Evolutionary conservation across 2,329 filamentous ascomycete species (phyloP), one percentile per base, ranked within the genome.

Genomic region (Lachnellula willkommii): DNA sequence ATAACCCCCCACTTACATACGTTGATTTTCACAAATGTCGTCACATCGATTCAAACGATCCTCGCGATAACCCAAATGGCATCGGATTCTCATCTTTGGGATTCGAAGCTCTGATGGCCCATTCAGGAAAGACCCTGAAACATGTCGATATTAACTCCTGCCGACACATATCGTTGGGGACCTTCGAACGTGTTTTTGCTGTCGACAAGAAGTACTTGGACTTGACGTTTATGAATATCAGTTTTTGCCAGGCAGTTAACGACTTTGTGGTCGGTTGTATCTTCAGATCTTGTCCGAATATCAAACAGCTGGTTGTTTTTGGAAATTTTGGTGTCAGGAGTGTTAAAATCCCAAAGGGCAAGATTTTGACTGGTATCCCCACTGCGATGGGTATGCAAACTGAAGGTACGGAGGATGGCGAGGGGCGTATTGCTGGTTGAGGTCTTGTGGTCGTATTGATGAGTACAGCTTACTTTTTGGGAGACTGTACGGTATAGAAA

Each of bases 121-220:
- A 96, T 68, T 96, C 91, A 0, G 89, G 89, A 4, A 68, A 73
- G 1, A 76, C 73, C 11, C 72, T 97, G 2, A 77, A 79, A 57
- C 75, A 80, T 42, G 75, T 97, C 36, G 89, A 95, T 66, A 76
- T 96, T n/a, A 82, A 89, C 14, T 89, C 87, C 0, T 95, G 90
- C 68, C 86, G 93, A 3, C 88, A 96, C 69, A 92, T 97, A 60
- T 80, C 83, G 1, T 77, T 80, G 36, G 74, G 80, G 15, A 84
- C 89, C 0, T 91, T 96, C 57, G 83, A 89, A 59, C 79, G 85
- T 9, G 85, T 88, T 0, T 96, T 97, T 66, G 73, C 75, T 5
- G 71, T 74, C 8, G 77, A 77, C 24, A 81, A 79, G 46, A 67
- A 62, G 22, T 96, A 95, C 63, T 83, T 87, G 0, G 76, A 83